Base-by-base conservation (phyloP, 2,329 filamentous ascomycete species). In the Paracoccidioides brasiliensis region DNA sequence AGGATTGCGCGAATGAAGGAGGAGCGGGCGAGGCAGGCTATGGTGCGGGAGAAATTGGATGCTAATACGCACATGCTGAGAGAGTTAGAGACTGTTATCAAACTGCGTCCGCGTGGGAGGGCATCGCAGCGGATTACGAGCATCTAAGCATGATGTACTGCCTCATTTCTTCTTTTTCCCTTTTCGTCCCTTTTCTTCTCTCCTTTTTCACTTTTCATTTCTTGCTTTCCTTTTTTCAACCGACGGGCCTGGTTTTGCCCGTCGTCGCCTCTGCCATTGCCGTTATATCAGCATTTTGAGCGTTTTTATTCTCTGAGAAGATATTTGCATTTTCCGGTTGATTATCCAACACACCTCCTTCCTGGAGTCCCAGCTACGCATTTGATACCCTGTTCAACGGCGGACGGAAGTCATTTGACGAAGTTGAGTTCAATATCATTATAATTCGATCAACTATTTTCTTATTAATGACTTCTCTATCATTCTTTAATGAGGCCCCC, bases 1-100 rank as follows among this genome's bases (percentile, higher is more conserved):
- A 83, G 93, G 45, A 86, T 97, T 63, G 78, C 79, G 45, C 91
- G 86, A 70, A 90, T 96, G 76, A 85, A 86, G 63, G 90, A 95
- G 66, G 91, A 97, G 46, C 80, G 91, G 56, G 83, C 83, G 54
- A 81, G 81, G 59, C 86, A 88, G 66, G 85, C 86, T 22, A 77
- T 82, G 43, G 75, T 83, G 43, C 81, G 83, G 55, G 87, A 90
- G 63, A 85, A 86, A 65, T 76, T 82, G 46, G 89, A 96, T 59
- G 86, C 88, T 9, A 94, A 83, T 60, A 87, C 84, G 45, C 88
- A 86, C 63, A 95, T 98, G 88, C 79, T 98, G 60, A 84, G 86
- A 60, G 93, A 98, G 72, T 77, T 98, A 57, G 89, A 96, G 74
- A 91, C 88, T 59, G 83, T 98, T 58, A 94, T 97, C 68, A 81